Conservation (phyloP, 2,329 filamentous ascomycete species). For the Colletotrichum phormii region DNA sequence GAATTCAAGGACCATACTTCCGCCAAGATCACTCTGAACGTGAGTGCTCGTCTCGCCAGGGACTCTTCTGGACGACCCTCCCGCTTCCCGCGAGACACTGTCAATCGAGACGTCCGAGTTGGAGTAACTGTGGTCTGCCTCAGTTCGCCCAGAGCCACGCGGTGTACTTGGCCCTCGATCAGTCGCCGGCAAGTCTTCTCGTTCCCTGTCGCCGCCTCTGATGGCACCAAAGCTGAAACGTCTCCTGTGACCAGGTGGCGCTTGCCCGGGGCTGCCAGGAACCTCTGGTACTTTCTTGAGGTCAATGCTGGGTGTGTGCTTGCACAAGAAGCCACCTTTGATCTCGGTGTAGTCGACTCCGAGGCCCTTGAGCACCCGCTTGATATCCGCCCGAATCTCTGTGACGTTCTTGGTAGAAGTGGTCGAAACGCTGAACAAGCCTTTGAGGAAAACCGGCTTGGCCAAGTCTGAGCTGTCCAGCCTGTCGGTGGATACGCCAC, state of each 20-base stretch:
- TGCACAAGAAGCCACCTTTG: slow-evolving; percentile 91
- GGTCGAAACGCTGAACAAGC: slow-evolving; percentile 95
- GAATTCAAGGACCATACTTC: slow-evolving; percentile 86
- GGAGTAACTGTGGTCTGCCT: slow-evolving; percentile 79
- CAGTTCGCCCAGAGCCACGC: slow-evolving; percentile 57
- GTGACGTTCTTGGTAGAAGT: slow-evolving; percentile 91
- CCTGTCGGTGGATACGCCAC: slow-evolving; percentile 70
- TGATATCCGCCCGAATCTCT: slow-evolving; percentile 89
- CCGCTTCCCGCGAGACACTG: slow-evolving; percentile 69
- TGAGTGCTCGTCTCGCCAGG: slow-evolving; percentile 92
- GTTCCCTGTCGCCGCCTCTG: slow-evolving; percentile 70
- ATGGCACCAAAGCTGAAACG: slow-evolving; percentile 87
- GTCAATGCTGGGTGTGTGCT: slow-evolving; percentile 90
- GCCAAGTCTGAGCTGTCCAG: slow-evolving; percentile 80
- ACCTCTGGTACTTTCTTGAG: slow-evolving; percentile 77
- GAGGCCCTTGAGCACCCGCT: slow-evolving; percentile 86
- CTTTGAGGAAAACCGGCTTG: slow-evolving; percentile 96
- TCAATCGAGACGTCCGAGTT: slow-evolving; percentile 90
- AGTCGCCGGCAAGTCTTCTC: slow-evolving; percentile 77
- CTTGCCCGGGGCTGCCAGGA: slow-evolving; percentile 67
- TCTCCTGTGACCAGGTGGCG: slow-evolving; percentile 70
- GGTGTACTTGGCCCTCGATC: slow-evolving; percentile 52
- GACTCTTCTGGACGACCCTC: slow-evolving; percentile 65
- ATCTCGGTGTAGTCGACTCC: slow-evolving; percentile 94
- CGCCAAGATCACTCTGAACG: slow-evolving; percentile 89